Percentiles rank a stretch among this genome's conserved stretches.
phyloP scores from a whole-genome alignment of 164 flowering plant genomes.

The Annona cherimola region DNA sequence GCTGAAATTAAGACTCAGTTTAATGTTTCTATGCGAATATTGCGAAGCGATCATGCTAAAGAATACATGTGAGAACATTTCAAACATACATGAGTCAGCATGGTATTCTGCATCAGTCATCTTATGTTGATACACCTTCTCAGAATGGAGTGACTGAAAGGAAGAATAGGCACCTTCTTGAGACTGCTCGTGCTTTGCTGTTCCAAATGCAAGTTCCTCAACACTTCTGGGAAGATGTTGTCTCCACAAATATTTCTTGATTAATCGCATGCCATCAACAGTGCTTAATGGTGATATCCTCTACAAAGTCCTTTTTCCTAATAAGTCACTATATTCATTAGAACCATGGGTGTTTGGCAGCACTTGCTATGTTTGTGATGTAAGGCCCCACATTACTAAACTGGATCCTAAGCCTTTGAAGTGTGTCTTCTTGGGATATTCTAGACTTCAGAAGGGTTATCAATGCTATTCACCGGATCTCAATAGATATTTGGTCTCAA shows the following conservation, averaged over 20 bases:
- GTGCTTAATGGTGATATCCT: neutral
- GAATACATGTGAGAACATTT: neutral
- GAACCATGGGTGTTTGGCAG: constrained; percentile 1
- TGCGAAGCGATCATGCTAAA: neutral
- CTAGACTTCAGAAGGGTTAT: neutral
- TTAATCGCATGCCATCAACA: neutral
- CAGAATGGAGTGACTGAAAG: constrained; percentile 2
- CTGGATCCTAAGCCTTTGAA: constrained; percentile 1
- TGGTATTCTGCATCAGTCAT: neutral
- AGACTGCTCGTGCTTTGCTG: neutral
- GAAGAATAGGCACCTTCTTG: constrained; percentile 2
- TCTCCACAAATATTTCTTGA: neutral
- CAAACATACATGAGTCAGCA: neutral
- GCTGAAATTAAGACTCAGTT: constrained; percentile 5
- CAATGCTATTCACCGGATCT: neutral
- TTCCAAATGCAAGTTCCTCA: neutral
- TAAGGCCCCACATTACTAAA: neutral
- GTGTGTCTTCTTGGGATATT: constrained; percentile 8
- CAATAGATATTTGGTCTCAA: neutral
- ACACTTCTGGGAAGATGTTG: neutral
- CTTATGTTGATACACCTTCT: neutral
- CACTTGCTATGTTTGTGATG: neutral
- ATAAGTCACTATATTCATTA: neutral
- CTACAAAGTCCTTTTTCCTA: neutral
- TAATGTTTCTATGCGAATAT: neutral